phyloP scores from a whole-genome alignment of 2,329 filamentous ascomycete genomes.

The Paraphaeosphaeria minitans region DNA sequence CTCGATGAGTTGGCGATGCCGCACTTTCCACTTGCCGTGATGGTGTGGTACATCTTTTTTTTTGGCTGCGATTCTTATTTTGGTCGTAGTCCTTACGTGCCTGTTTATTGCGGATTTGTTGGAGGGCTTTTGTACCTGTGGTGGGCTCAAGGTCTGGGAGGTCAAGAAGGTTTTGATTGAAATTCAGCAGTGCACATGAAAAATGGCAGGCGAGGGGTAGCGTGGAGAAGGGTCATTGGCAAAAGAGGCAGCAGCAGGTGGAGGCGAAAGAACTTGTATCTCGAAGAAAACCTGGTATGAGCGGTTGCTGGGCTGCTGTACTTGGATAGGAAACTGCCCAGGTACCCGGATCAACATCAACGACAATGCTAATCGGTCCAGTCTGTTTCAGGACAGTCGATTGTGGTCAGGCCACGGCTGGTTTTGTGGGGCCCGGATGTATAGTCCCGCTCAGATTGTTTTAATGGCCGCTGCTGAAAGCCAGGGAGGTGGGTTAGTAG shows the following conservation, averaged over 20 bases:
- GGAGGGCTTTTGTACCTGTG: not conserved
- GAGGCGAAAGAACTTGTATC: no score
- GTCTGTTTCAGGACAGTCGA: no score
- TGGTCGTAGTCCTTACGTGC: not conserved
- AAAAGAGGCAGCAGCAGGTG: no score
- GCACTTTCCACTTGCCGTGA: not conserved
- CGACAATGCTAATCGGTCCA: no score
- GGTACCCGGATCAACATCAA: no score
- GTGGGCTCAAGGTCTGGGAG: not conserved
- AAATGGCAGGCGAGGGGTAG: not conserved
- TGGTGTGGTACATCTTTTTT: no score
- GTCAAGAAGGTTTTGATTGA: not conserved
- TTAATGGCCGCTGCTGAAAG: not conserved
- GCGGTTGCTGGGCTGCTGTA: no score
- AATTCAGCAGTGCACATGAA: not conserved
- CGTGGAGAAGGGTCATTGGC: not conserved
- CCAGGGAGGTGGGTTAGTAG: not conserved
- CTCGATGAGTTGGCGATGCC: not conserved
- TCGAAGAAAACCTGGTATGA: no score
- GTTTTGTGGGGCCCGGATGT: no score
- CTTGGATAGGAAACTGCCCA: no score
- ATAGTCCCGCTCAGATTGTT: no score
- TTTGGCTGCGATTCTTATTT: not conserved
- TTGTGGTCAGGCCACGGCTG: no score
- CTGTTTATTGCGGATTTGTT: not conserved